Conservation (phyloP, 495 filamentous ascomycete genomes). For the Xylaria flabelliformis region DNA sequence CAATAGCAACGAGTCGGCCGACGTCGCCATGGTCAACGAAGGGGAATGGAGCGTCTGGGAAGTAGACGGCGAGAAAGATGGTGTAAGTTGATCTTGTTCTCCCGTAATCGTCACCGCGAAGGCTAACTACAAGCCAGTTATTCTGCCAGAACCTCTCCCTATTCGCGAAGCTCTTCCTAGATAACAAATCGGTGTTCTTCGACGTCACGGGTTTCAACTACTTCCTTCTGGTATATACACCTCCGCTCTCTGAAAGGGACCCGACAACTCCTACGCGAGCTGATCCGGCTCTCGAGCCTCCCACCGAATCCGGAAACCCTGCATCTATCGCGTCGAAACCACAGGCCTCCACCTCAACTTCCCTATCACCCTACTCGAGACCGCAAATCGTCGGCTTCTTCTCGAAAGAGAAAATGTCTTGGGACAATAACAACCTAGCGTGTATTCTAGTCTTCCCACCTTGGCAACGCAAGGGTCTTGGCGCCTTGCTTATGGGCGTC, state of each 20-base stretch:
- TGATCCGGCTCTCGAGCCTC: background rate
- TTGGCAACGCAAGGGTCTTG: conserved; percentile 88
- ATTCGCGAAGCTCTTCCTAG: conserved; percentile 97
- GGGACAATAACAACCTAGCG: conserved; percentile 98
- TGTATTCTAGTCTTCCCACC: conserved; percentile 97
- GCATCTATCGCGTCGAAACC: background rate
- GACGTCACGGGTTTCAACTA: conserved; percentile 95
- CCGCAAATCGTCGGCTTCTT: conserved; percentile 88
- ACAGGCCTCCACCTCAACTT: background rate
- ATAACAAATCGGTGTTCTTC: conserved; percentile 98
- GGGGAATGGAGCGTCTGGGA: conserved; percentile 76
- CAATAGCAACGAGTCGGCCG: conserved; percentile 47
- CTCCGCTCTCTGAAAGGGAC: conserved; percentile 45
- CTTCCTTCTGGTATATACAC: conserved; percentile 79
- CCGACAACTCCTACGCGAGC: conserved; percentile 22
- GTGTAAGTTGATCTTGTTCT: conserved; percentile 52
- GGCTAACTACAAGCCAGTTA: conserved; percentile 58
- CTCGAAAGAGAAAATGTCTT: conserved; percentile 97
- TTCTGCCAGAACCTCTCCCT: conserved; percentile 95
- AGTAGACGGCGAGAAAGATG: conserved; percentile 85
- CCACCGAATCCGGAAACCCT: background rate
- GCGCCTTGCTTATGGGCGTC: conserved; percentile 88
- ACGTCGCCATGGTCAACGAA: conserved; percentile 62
- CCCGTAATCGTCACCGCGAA: conserved; percentile 2
- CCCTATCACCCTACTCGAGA: conserved; percentile 26